These are phyloP conservation scores for Atalantia buxifolia DNA, from an alignment of 345 rosid genomes.

Conservation along the genomic window DNA sequence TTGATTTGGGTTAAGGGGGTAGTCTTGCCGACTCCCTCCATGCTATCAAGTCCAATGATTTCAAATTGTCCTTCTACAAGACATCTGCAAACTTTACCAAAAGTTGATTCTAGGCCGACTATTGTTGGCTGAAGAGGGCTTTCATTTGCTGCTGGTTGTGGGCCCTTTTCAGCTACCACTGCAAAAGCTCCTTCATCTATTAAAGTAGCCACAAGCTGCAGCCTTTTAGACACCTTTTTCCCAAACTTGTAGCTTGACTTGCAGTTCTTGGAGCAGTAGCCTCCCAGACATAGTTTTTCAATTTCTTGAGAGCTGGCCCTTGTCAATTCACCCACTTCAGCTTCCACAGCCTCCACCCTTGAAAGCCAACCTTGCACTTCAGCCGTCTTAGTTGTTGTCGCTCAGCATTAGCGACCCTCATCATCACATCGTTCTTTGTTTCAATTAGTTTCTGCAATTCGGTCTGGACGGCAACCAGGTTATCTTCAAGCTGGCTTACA, in stretches of 20 bases:
- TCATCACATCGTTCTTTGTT: neutral
- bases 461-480: neutral
- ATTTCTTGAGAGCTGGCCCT: neutral
- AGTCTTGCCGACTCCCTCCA: neutral
- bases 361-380: neutral
- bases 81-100: neutral
- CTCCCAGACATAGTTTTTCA: neutral
- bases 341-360: too few species aligned
- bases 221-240: neutral
- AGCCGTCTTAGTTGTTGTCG: neutral
- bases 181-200: neutral
- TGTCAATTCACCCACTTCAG: too few species aligned
- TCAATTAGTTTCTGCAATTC: neutral
- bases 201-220: neutral
- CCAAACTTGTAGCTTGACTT: slow-evolving; percentile 4
- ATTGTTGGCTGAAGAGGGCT: neutral
- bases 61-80: neutral
- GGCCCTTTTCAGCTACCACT: neutral
- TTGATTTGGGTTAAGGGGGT: too few species aligned
- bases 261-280: neutral
- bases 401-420: neutral
- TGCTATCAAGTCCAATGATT: too few species aligned
- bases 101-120: neutral
- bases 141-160: neutral
- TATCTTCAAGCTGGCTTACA: neutral